Conservation (phyloP, 2,329 filamentous ascomycete species). For the Didymella segeticola region DNA sequence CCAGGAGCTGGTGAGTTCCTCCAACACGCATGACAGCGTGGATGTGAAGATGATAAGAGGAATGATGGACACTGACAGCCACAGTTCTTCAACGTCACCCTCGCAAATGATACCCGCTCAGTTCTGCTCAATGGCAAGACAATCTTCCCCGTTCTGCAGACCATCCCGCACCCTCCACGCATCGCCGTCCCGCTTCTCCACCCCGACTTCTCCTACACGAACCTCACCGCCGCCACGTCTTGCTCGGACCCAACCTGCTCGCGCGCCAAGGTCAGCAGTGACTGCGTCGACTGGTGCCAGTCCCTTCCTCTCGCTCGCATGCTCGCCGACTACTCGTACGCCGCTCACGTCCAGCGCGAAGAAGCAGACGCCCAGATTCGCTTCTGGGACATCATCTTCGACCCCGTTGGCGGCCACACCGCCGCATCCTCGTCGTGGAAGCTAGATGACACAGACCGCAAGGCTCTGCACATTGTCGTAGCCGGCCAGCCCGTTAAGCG, state of each 20-base stretch:
- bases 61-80: not conserved
- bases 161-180: conserved; percentile 31
- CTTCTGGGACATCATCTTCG: conserved; percentile 41
- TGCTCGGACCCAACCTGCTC: conserved; percentile 29
- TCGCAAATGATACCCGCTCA: conserved; percentile 37
- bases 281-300: conserved; percentile 28
- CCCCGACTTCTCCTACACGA: conserved; percentile 31
- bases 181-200: conserved; percentile 29
- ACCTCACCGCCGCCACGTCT: conserved; percentile 32
- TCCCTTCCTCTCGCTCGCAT: conserved; percentile 19
- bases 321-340: conserved; percentile 35
- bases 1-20: conserved; percentile 35
- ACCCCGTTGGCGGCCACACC: conserved; percentile 35
- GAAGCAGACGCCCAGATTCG: conserved; percentile 19
- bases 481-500: conserved; percentile 24
- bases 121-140: conserved; percentile 35
- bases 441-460: conserved; percentile 32
- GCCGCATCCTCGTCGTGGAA: conserved; percentile 17
- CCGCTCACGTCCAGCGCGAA: conserved; percentile 18
- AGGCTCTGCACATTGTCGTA: conserved; percentile 37
- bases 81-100: conserved; percentile 42
- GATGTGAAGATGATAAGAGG: not conserved
- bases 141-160: conserved; percentile 35
- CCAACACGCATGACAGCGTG: not conserved
- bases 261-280: conserved; percentile 1